phyloP scores from a whole-genome alignment of 805 yeast genomes.

The Citeromyces nyonsensis region DNA sequence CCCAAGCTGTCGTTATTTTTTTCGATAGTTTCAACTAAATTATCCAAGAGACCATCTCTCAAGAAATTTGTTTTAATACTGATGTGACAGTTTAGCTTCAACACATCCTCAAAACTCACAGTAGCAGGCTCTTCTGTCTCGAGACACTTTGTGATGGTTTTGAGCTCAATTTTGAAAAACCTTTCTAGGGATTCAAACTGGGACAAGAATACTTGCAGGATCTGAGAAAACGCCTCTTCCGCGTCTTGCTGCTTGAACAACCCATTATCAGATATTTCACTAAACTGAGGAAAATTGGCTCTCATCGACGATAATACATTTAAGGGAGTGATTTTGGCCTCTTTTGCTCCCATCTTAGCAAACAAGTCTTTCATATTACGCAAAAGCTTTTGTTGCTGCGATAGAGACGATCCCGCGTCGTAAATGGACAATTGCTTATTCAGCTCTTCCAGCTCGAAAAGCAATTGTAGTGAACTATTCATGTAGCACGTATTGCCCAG shows the following conservation, averaged over 20 bases:
- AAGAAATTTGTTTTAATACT: conserved; percentile 73
- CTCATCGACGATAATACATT: conserved; percentile 53
- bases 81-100: conserved; percentile 82
- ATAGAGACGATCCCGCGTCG: conserved; percentile 3
- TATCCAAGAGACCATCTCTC: conserved; percentile 66
- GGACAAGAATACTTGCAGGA: conserved; percentile 34
- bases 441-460: conserved; percentile 28
- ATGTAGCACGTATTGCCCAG: conserved; percentile 70
- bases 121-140: conserved; percentile 32
- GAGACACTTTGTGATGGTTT: conserved; percentile 45
- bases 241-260: conserved; percentile 93
- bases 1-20: conserved; percentile 62
- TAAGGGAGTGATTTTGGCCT: conserved; percentile 46
- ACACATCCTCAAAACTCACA: conserved; percentile 36
- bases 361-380: conserved; percentile 24
- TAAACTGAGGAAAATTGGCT: conserved; percentile 72
- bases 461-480: conserved; percentile 52
- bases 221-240: conserved; percentile 84
- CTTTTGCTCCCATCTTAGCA: conserved; percentile 21
- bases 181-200: conserved; percentile 37
- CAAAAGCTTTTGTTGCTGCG: conserved; percentile 14
- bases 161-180: conserved; percentile 51
- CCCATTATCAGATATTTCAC: conserved; percentile 61
- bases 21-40: conserved; percentile 63
- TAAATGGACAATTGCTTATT: conserved; percentile 12